These are phyloP conservation scores for Cerioporus squamosus DNA, from an alignment of 1,284 basidiomycete genomes.

Conservation along the genomic window DNA sequence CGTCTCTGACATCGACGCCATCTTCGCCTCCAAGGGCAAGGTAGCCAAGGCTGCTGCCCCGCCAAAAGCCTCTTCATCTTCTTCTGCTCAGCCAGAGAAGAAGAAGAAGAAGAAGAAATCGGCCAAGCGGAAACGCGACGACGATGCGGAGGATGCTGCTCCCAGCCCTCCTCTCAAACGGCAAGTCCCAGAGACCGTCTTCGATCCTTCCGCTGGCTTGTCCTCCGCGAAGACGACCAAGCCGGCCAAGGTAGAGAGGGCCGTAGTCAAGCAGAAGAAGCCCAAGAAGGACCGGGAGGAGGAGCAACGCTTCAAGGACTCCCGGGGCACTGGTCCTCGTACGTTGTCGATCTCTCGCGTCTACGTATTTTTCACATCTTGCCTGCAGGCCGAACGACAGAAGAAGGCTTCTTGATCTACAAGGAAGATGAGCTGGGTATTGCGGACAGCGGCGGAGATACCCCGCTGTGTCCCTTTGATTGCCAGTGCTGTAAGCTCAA, in stretches of 20 bases:
- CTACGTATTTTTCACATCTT: background rate
- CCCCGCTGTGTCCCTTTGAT: slow-evolving; percentile 39
- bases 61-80: slow-evolving; percentile 30
- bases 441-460: slow-evolving; percentile 65
- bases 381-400: slow-evolving; percentile 73
- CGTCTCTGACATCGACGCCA: slow-evolving; percentile 76
- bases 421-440: slow-evolving; percentile 89
- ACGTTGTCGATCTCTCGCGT: slow-evolving; percentile 39
- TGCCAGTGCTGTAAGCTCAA: slow-evolving; percentile 37
- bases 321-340: slow-evolving; percentile 76
- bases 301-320: slow-evolving; percentile 72
- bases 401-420: slow-evolving; percentile 84
- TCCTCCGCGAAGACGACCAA: slow-evolving; percentile 35
- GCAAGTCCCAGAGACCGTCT: slow-evolving; percentile 57
- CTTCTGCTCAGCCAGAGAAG: slow-evolving; percentile 40
- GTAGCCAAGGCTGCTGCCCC: slow-evolving; percentile 28
- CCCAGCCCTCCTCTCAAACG: slow-evolving; percentile 40
- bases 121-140: slow-evolving; percentile 22
- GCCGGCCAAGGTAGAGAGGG: slow-evolving; percentile 23
- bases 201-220: slow-evolving; percentile 55
- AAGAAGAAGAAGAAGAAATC: slow-evolving; percentile 44
- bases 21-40: slow-evolving; percentile 65
- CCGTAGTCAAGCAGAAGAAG: slow-evolving; percentile 32
- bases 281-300: slow-evolving; percentile 38
- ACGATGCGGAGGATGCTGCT: slow-evolving; percentile 24